phyloP scores from a whole-genome alignment of 2,329 filamentous ascomycete species.

The Pezicula radicicola region DNA sequence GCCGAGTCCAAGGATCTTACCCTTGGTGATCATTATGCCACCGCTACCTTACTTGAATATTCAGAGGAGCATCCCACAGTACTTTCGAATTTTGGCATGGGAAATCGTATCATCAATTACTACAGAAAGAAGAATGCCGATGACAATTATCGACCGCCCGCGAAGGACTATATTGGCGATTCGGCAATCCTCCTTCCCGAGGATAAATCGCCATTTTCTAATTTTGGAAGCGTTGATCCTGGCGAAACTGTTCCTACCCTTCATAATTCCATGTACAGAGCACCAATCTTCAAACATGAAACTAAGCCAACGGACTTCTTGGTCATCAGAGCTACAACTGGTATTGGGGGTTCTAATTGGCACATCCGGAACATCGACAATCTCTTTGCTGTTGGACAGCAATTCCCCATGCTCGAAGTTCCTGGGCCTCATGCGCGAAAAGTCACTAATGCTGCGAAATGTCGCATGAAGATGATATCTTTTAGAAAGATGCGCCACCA shows the following conservation, averaged over 20 bases:
- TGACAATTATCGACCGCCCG: slow-evolving; percentile 39
- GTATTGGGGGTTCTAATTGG: slow-evolving; percentile 73
- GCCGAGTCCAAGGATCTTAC: slow-evolving; percentile 77
- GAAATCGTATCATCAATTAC: slow-evolving; percentile 93
- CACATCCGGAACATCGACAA: slow-evolving; percentile 89
- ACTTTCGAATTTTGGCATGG: slow-evolving; percentile 96
- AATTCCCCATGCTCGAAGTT: slow-evolving; percentile 87
- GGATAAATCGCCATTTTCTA: slow-evolving; percentile 92
- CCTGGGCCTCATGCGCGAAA: slow-evolving; percentile 91
- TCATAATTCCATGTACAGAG: slow-evolving; percentile 93
- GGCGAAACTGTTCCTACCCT: slow-evolving; percentile 88
- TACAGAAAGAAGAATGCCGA: slow-evolving; percentile 79
- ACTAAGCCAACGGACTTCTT: slow-evolving; percentile 81
- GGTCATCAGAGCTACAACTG: slow-evolving; percentile 77
- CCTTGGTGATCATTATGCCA: slow-evolving; percentile 78
- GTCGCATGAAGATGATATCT: slow-evolving; percentile 92
- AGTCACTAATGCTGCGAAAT: slow-evolving; percentile 96
- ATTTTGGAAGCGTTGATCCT: slow-evolving; percentile 89
- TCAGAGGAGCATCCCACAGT: slow-evolving; percentile 91
- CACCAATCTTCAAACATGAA: slow-evolving; percentile 86
- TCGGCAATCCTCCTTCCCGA: slow-evolving; percentile 84
- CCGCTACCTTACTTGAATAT: slow-evolving; percentile 87
- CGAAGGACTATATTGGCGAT: slow-evolving; percentile 75
- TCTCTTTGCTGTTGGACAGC: slow-evolving; percentile 86
- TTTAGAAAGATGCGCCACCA: slow-evolving; percentile 84